These are phyloP conservation scores for Daldinia vernicosa DNA, from an alignment of 495 filamentous ascomycete genomes.

Conservation along the genomic window DNA sequence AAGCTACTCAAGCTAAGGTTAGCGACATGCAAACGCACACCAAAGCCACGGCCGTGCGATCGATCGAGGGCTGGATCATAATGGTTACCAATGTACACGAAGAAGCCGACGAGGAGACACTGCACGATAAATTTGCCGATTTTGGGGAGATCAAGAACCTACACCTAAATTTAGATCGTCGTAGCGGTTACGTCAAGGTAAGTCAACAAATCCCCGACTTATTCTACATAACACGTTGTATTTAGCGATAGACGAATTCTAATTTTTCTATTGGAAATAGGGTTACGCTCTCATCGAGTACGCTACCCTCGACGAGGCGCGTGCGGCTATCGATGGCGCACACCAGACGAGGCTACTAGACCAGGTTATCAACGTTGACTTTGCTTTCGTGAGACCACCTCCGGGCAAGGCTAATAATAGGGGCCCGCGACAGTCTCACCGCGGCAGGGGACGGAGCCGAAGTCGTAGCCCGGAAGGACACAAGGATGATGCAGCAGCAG, in stretches of 20 bases:
- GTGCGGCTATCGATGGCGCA: conserved; percentile 84
- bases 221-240: background rate
- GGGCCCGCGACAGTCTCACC: conserved; percentile 57
- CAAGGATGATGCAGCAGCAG: conserved; percentile 40
- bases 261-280: conserved; percentile 53
- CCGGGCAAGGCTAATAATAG: conserved; percentile 68
- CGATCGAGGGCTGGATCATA: conserved; percentile 99
- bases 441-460: conserved; percentile 58
- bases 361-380: conserved; percentile 91
- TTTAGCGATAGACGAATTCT: background rate
- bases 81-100: conserved; percentile 97
- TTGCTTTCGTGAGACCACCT: conserved; percentile 95
- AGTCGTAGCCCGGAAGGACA: conserved; percentile 54
- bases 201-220: conserved; percentile 22
- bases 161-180: conserved; percentile 90
- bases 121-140: conserved; percentile 94
- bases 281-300: conserved; percentile 96
- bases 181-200: conserved; percentile 98
- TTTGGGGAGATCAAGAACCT: conserved; percentile 98
- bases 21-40: conserved; percentile 75
- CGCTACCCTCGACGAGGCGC: conserved; percentile 84
- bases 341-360: conserved; percentile 86
- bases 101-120: conserved; percentile 94
- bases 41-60: conserved; percentile 91
- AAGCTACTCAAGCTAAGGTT: conserved; percentile 59